Conservation (phyloP, 2,329 filamentous ascomycete genomes). For the Arthrobotrys conoides region DNA sequence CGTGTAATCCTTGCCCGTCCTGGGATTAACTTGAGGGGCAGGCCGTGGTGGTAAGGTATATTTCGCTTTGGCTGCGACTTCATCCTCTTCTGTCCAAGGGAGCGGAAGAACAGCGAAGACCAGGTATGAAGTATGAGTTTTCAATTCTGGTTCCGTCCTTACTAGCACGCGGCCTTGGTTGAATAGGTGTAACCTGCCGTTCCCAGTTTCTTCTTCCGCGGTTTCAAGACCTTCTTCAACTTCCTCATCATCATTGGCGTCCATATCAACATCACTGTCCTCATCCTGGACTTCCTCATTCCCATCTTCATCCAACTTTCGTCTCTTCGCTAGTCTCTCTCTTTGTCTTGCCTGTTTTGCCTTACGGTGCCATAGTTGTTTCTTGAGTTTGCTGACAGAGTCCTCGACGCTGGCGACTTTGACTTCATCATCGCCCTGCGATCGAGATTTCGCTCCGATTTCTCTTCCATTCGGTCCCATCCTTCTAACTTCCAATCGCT, state of each 20-base stretch:
- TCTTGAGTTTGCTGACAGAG: slow-evolving; percentile 77
- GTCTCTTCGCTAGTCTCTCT: slow-evolving; percentile 44
- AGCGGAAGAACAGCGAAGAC: slow-evolving; percentile 91
- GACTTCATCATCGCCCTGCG: slow-evolving; percentile 75
- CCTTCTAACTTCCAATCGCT: slow-evolving; percentile 83
- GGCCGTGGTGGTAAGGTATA: slow-evolving; percentile 69
- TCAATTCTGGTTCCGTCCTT: slow-evolving; percentile 86
- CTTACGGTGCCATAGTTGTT: slow-evolving; percentile 65
- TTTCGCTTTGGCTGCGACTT: slow-evolving; percentile 76
- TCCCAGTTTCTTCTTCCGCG: slow-evolving; percentile 32
- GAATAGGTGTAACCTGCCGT: slow-evolving; percentile 61
- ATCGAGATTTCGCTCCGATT: slow-evolving; percentile 71
- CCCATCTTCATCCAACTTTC: slow-evolving; percentile 63
- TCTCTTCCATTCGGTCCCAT: slow-evolving; percentile 81
- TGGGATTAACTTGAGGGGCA: slow-evolving; percentile 42
- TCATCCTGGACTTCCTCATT: slow-evolving; percentile 61
- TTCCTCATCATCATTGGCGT: slow-evolving; percentile 62
- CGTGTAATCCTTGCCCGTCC: slow-evolving; percentile 51
- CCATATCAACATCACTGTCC: slow-evolving; percentile 56
- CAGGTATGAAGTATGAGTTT: slow-evolving; percentile 97
- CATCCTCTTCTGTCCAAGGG: slow-evolving; percentile 87
- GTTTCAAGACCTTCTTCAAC: slow-evolving; percentile 65
- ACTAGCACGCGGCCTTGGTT: slow-evolving; percentile 80
- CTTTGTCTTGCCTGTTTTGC: slow-evolving; percentile 48
- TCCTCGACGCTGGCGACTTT: slow-evolving; percentile 81